Evolutionary conservation across 2,329 filamentous ascomycete species (phyloP).

Genomic region (Alternaria sp.): DNA sequence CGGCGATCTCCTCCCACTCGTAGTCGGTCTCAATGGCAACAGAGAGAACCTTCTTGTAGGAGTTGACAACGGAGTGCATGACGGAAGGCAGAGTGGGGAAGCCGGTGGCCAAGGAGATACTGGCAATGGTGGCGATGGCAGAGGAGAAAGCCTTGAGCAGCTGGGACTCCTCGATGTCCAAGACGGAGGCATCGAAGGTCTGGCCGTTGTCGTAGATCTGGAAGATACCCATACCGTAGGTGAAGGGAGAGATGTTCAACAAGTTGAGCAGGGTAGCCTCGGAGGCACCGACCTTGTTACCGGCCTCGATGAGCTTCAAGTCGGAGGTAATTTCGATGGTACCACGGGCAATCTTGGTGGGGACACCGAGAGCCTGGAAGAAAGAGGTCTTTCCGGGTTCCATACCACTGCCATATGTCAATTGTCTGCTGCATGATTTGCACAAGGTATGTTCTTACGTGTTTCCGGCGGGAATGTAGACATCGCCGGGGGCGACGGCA

Average conservation of each 20-base stretch:
- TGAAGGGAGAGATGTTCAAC: slow-evolving; percentile 89
- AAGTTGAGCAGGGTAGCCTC: slow-evolving; percentile 99
- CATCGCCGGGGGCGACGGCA: slow-evolving; percentile 91
- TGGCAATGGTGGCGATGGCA: slow-evolving; percentile 87
- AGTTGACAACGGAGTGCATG: slow-evolving; percentile 95
- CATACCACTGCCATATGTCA: slow-evolving; percentile 72
- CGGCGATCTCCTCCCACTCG: slow-evolving; percentile 93
- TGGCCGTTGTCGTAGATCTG: slow-evolving; percentile 99
- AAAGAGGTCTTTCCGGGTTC: slow-evolving; percentile 99
- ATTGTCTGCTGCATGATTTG: slow-evolving; percentile 4
- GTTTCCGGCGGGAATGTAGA: slow-evolving; percentile 97
- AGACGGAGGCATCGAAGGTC: slow-evolving; percentile 82
- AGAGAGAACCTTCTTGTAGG: slow-evolving; percentile 95
- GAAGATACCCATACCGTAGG: slow-evolving; percentile 91
- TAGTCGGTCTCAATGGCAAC: slow-evolving; percentile 90
- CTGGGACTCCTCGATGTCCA: slow-evolving; percentile 95
- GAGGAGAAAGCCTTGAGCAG: slow-evolving; percentile 83
- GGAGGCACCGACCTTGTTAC: slow-evolving; percentile 94
- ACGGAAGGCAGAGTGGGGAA: slow-evolving; percentile 97
- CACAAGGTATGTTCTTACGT: slow-evolving; percentile 59
- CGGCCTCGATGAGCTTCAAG: slow-evolving; percentile 95
- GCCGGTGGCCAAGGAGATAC: slow-evolving; percentile 89
- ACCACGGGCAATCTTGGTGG: slow-evolving; percentile 99
- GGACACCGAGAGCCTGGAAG: slow-evolving; percentile 99
- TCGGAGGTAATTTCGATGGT: slow-evolving; percentile 99